phyloP scores from a whole-genome alignment of 192 early-diverging fungal species.

The Coemansia sp. region DNA sequence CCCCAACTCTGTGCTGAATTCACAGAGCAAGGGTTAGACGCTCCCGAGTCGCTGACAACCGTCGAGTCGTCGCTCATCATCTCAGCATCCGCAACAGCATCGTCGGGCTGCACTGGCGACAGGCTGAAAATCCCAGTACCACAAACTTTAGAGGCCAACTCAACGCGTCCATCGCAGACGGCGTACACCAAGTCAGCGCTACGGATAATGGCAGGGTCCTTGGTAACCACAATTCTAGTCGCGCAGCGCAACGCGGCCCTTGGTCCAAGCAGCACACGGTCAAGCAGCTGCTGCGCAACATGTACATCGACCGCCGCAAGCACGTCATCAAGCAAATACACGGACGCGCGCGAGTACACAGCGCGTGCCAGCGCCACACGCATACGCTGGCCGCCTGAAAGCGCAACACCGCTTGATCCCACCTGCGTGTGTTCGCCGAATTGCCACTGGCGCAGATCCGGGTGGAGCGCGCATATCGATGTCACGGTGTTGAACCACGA shows the following conservation, averaged over 20 bases:
- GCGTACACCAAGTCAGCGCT: slow-evolving; percentile 51
- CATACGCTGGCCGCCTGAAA: slow-evolving; percentile 65
- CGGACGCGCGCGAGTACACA: slow-evolving; percentile 66
- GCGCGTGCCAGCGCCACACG: slow-evolving; percentile 68
- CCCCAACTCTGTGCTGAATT: too few relatives aligned
- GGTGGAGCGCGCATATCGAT: slow-evolving; percentile 20
- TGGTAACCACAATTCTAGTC: slow-evolving; percentile 57
- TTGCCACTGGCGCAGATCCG: slow-evolving; percentile 20
- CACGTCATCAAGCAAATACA: slow-evolving; percentile 71
- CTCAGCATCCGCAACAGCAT: not conserved
- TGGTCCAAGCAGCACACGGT: slow-evolving; percentile 62
- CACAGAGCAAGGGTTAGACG: too few relatives aligned
- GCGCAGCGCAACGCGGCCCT: slow-evolving; percentile 32
- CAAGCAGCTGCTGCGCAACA: slow-evolving; percentile 55
- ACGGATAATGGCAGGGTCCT: slow-evolving; percentile 47
- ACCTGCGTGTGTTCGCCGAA: slow-evolving; percentile 53
- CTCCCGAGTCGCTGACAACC: not conserved
- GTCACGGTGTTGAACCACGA: slow-evolving; percentile 21
- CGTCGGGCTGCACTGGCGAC: not conserved
- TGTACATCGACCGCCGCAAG: slow-evolving; percentile 63
- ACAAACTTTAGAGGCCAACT: too few relatives aligned
- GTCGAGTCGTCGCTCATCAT: not conserved
- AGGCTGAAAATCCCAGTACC: too few relatives aligned
- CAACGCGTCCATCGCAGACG: slow-evolving; percentile 38
- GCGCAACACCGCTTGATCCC: slow-evolving; percentile 56